Percentiles rank a stretch among this genome's conserved stretches.
Conservation (phyloP, 202 grass and related monocot species). For the Hordeum pubiflorum region DNA sequence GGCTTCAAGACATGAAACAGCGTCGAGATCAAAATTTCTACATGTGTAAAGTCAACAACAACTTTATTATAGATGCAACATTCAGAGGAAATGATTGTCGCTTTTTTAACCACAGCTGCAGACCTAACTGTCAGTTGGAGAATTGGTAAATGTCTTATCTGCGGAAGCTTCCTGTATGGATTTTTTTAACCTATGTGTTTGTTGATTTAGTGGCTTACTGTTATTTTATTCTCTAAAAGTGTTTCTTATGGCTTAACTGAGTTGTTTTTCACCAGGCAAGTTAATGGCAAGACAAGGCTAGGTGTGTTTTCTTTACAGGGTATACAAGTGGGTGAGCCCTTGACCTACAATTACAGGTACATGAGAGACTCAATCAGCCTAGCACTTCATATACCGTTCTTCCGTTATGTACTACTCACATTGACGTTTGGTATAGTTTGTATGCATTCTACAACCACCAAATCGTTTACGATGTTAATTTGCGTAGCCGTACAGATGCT, state of each 20-base stretch:
- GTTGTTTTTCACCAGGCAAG: conserved; percentile 40
- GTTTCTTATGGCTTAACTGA: not conserved
- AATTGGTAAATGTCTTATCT: conserved; percentile 52
- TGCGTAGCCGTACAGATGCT: not conserved
- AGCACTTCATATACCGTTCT: not conserved
- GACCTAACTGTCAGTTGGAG: conserved; percentile 81
- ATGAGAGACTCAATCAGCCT: conserved; percentile 2
- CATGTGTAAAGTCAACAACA: conserved; percentile 83
- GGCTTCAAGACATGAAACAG: conserved; percentile 68
- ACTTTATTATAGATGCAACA: conserved; percentile 89
- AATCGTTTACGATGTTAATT: not conserved
- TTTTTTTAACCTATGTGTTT: not conserved
- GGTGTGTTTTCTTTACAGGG: conserved; percentile 59
- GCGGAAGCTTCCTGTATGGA: not conserved
- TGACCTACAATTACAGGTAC: conserved; percentile 82
- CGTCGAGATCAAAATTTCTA: conserved; percentile 70
- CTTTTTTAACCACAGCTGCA: conserved; percentile 84
- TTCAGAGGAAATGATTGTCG: conserved; percentile 83
- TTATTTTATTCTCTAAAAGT: not conserved
- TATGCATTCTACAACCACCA: not conserved
- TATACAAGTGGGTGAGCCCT: conserved; percentile 46
- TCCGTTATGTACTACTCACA: not conserved
- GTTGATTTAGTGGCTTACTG: not conserved
- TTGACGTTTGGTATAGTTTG: not conserved
- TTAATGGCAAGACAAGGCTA: conserved; percentile 53